Percentiles rank a stretch among this genome's conserved stretches.
Evolutionary conservation across 148 eudicot species (phyloP).

Genomic region (Chenopodium formosanum): DNA sequence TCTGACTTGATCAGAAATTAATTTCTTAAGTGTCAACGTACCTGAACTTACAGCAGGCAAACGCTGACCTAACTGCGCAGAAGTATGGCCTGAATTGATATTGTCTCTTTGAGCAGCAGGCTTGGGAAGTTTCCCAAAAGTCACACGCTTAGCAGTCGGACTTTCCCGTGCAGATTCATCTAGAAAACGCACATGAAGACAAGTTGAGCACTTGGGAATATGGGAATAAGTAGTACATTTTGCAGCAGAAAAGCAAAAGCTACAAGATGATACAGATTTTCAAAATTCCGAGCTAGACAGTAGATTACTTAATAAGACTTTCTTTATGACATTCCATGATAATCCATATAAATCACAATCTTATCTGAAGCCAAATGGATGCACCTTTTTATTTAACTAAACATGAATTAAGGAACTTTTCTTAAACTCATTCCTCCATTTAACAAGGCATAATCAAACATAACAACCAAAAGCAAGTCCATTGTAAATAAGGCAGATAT

Average conservation of each 20-base stretch:
- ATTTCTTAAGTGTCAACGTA: background rate
- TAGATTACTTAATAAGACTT: background rate
- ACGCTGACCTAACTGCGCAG: background rate
- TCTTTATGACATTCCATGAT: background rate
- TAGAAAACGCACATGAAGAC: background rate
- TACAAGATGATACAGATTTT: background rate
- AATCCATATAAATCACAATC: too few relatives aligned
- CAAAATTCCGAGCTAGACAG: background rate
- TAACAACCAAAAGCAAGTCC: background rate
- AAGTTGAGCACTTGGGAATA: background rate
- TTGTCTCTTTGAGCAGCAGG: background rate
- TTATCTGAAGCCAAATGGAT: background rate
- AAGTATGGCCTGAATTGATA: background rate
- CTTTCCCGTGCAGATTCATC: background rate
- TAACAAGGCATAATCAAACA: background rate
- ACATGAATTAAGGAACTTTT: background rate
- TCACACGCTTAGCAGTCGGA: background rate
- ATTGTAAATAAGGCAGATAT: background rate
- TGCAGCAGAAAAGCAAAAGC: background rate
- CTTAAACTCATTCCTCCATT: background rate
- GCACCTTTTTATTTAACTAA: background rate
- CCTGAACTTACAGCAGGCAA: constrained; percentile 17
- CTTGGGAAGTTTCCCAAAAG: constrained; percentile 17
- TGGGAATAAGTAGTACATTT: background rate
- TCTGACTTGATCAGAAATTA: background rate